Conservation (phyloP, 148 eudicot genomes). For the Tetragonia tetragonoides region DNA sequence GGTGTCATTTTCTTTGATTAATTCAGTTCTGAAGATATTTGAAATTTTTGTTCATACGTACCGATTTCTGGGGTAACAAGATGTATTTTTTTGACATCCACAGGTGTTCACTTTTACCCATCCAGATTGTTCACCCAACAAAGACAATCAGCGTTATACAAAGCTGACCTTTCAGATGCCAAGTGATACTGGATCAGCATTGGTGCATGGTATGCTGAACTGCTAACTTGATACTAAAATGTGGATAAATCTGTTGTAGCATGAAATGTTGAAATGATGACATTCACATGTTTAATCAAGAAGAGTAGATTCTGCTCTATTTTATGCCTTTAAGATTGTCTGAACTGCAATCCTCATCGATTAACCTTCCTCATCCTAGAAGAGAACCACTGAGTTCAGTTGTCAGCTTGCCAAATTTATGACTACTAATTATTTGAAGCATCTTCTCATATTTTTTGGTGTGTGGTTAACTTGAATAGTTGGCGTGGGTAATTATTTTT, state of each 20-base stretch:
- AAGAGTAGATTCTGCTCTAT: neutral
- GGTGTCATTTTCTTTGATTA: neutral
- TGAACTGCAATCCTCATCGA: neutral
- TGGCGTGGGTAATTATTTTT: neutral
- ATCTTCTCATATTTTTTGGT: neutral
- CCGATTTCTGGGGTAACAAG: neutral
- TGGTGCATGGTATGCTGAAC: constrained; percentile 74
- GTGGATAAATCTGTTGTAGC: neutral
- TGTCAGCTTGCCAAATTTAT: neutral
- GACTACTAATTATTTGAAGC: neutral
- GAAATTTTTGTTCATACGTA: neutral
- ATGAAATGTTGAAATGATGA: neutral
- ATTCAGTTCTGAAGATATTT: neutral
- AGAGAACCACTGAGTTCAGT: neutral
- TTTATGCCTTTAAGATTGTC: neutral
- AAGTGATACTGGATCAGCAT: constrained; percentile 73
- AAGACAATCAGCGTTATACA: constrained; percentile 67
- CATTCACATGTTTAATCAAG: neutral
- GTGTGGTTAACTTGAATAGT: neutral
- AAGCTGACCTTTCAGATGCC: constrained; percentile 81
- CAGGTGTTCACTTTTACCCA: constrained; percentile 91
- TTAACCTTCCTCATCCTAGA: too few species aligned
- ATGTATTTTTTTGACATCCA: constrained; percentile 5
- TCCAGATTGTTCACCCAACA: constrained; percentile 58
- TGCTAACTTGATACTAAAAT: neutral